phyloP scores from a whole-genome alignment of 1,284 basidiomycete genomes.

The Phellinidium pouzarii region DNA sequence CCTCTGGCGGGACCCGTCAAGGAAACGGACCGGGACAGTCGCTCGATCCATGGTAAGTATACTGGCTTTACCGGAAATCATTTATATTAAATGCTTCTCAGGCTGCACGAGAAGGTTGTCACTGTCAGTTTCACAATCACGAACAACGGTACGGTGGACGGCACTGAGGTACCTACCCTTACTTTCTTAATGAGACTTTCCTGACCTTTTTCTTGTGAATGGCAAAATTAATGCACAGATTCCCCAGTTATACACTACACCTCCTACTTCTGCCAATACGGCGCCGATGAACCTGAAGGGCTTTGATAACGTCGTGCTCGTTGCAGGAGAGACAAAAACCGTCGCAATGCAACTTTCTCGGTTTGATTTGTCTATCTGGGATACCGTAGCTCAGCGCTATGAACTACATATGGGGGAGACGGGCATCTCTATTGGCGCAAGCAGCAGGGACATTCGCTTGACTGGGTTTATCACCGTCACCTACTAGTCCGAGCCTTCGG shows the following conservation, averaged over 20 bases:
- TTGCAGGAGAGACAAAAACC: slow-evolving; percentile 38
- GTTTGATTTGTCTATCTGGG: slow-evolving; percentile 60
- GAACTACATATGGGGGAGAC: slow-evolving; percentile 37
- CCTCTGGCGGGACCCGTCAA: slow-evolving; percentile 26
- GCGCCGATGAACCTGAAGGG: slow-evolving; percentile 61
- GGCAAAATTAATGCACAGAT: too few relatives aligned
- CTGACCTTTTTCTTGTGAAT: too few relatives aligned
- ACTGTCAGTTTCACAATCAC: slow-evolving; percentile 29
- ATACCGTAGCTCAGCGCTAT: slow-evolving; percentile 44
- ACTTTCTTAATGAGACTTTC: neutral
- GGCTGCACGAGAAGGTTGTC: slow-evolving; percentile 29
- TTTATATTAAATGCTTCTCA: too few relatives aligned
- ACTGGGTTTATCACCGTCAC: too few relatives aligned
- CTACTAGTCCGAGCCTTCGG: too few relatives aligned
- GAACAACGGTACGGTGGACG: slow-evolving; percentile 31
- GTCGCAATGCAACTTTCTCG: slow-evolving; percentile 55
- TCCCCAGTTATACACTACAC: slow-evolving; percentile 61
- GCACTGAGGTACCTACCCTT: slow-evolving; percentile 28
- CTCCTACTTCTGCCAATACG: slow-evolving; percentile 47
- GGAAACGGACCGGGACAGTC: slow-evolving; percentile 25
- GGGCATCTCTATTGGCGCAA: slow-evolving; percentile 43
- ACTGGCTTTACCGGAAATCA: too few relatives aligned
- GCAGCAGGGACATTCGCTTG: slow-evolving; percentile 44
- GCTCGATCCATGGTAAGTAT: slow-evolving; percentile 29
- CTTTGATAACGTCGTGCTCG: slow-evolving; percentile 50